phyloP scores from a whole-genome alignment of 2,329 filamentous ascomycete species.

The Fusarium sp. region DNA sequence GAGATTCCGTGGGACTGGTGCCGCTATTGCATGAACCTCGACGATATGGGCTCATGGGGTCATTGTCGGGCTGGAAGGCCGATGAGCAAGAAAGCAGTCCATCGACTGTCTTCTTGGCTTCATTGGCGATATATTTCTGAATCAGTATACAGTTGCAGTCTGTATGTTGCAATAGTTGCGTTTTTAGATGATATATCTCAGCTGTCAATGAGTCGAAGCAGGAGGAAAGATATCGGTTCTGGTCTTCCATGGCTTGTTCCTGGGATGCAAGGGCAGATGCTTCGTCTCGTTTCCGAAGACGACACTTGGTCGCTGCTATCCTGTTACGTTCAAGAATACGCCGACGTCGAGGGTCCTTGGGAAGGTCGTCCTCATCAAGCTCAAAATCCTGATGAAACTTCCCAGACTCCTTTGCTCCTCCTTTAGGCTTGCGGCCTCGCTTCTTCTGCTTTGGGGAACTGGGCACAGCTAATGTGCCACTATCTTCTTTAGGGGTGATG shows the following conservation, averaged over 20 bases:
- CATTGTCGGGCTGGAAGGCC: conserved; percentile 18
- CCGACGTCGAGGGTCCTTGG: conserved; percentile 37
- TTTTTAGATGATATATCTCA: conserved; percentile 45
- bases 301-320: conserved; percentile 45
- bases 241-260: conserved; percentile 43
- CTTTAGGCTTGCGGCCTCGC: conserved; percentile 41
- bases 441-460: conserved; percentile 31
- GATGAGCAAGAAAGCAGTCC: conserved; percentile 29
- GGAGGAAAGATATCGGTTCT: conserved; percentile 42
- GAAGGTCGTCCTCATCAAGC: conserved; percentile 32
- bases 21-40: conserved; percentile 36
- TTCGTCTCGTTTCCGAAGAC: conserved; percentile 44
- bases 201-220: conserved; percentile 39
- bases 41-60: conserved; percentile 25
- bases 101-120: conserved; percentile 43
- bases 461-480: background rate
- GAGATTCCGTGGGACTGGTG: conserved; percentile 38
- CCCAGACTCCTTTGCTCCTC: conserved; percentile 11
- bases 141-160: conserved; percentile 45
- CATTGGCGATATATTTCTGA: conserved; percentile 44
- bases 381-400: conserved; percentile 20
- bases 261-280: conserved; percentile 41
- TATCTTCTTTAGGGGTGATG: conserved; percentile 10
- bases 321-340: conserved; percentile 45
- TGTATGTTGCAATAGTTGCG: conserved; percentile 42